Percentiles rank a stretch among this genome's conserved stretches.
phyloP scores from a whole-genome alignment of 306 rosid genomes.

The Alnus rubra region DNA sequence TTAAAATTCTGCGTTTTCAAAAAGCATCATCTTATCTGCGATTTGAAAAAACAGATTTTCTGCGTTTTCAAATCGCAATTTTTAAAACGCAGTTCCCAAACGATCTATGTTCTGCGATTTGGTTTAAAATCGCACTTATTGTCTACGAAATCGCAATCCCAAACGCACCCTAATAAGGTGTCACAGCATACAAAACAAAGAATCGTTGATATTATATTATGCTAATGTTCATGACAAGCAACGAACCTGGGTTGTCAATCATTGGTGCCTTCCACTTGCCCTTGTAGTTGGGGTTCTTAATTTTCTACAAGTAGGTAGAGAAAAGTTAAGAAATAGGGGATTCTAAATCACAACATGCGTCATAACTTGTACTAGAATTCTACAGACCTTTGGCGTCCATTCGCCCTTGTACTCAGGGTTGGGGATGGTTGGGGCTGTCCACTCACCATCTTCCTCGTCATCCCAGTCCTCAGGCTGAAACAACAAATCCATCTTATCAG shows the following conservation, averaged over 20 bases:
- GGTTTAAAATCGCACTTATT: no score
- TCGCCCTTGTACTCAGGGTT: conserved; percentile 98
- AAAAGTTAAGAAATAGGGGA: conserved; percentile 20
- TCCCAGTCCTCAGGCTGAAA: conserved; percentile 98
- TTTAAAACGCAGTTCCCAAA: no score
- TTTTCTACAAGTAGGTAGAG: conserved; percentile 53
- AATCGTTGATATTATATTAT: background rate
- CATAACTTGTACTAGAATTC: background rate
- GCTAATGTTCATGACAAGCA: background rate
- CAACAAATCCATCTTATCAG: conserved; percentile 28
- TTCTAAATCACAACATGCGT: background rate
- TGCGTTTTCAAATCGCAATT: no score
- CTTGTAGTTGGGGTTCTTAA: conserved; percentile 88
- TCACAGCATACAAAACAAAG: background rate
- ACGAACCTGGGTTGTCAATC: conserved; percentile 93
- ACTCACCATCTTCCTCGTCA: conserved; percentile 99
- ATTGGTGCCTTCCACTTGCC: conserved; percentile 98
- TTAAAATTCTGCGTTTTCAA: no score
- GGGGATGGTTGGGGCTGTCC: conserved; percentile 94
- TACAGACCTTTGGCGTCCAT: conserved; percentile 91
- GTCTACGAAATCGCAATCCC: no score
- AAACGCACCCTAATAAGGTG: no score
- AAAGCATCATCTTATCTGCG: no score
- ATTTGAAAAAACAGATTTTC: no score
- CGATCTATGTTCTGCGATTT: no score